Evolutionary conservation across 2,329 filamentous ascomycete species (phyloP).

Genomic region (Alternaria arborescens): DNA sequence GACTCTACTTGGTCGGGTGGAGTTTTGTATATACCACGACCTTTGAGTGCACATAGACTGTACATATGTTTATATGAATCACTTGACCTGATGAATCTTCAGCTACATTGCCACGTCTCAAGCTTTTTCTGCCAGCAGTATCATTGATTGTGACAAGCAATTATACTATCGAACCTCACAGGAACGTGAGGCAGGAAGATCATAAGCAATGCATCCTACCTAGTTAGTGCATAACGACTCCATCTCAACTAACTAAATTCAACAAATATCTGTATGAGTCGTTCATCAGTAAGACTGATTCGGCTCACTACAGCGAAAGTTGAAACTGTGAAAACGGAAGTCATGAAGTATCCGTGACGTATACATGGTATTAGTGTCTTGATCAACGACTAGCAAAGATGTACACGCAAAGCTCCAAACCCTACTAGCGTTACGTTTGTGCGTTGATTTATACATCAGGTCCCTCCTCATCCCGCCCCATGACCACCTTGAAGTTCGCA

Average conservation of each 20-base stretch:
- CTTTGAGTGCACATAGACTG: background rate
- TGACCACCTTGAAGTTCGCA: background rate
- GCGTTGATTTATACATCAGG: background rate
- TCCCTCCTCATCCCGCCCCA: background rate
- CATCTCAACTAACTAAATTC: too few relatives aligned
- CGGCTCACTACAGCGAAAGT: background rate
- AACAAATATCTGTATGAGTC: background rate
- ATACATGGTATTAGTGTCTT: too few relatives aligned
- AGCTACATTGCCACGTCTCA: background rate
- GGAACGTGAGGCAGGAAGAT: too few relatives aligned
- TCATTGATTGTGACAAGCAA: too few relatives aligned
- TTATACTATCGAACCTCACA: too few relatives aligned
- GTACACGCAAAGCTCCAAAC: too few relatives aligned
- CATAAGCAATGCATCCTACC: background rate
- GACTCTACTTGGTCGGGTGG: background rate
- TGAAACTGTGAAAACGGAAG: background rate
- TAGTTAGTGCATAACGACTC: too few relatives aligned
- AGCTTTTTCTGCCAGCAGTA: background rate
- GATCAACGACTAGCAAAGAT: too few relatives aligned
- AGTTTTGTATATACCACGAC: constrained; percentile 8
- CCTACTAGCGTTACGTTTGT: too few relatives aligned
- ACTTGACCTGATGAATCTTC: background rate
- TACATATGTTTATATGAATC: background rate
- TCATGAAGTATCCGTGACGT: background rate
- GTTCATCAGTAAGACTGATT: background rate